Conservation (phyloP, 148 eudicot genomes). For the Rhododendron molle region DNA sequence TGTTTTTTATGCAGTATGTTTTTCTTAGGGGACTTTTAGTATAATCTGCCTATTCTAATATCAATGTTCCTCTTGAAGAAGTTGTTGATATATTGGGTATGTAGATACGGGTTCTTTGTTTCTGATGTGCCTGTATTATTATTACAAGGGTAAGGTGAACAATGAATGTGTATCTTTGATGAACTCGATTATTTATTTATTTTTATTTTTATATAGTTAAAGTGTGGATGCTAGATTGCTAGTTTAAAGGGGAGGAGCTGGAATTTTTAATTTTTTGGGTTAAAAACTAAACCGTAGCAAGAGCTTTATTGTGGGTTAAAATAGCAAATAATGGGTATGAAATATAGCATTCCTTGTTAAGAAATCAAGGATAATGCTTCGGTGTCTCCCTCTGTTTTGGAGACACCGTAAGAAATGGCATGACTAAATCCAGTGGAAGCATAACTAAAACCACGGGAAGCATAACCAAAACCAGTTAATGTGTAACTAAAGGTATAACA, state of each 20-base stretch:
- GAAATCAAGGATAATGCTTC: too few relatives aligned
- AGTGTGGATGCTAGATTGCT: neutral
- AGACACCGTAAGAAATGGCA: too few relatives aligned
- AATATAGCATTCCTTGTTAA: too few relatives aligned
- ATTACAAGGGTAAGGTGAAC: neutral
- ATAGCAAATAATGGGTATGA: too few relatives aligned
- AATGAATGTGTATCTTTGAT: neutral
- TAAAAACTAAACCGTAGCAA: neutral
- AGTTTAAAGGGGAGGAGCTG: neutral
- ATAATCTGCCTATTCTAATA: neutral
- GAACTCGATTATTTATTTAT: neutral
- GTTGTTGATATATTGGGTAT: neutral
- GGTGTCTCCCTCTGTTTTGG: too few relatives aligned
- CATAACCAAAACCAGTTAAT: too few relatives aligned
- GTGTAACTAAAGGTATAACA: too few relatives aligned
- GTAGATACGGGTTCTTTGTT: neutral
- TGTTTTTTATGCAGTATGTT: neutral
- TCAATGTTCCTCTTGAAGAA: neutral
- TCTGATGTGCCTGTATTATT: neutral
- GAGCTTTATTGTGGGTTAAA: too few relatives aligned
- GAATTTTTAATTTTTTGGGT: too few relatives aligned
- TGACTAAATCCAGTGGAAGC: too few relatives aligned
- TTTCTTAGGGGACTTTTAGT: neutral
- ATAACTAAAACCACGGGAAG: too few relatives aligned
- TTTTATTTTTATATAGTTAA: too few relatives aligned